Percentiles rank a stretch among this genome's conserved stretches.
Conservation (phyloP, 176 grass and related monocot species). For the Puya raimondii region DNA sequence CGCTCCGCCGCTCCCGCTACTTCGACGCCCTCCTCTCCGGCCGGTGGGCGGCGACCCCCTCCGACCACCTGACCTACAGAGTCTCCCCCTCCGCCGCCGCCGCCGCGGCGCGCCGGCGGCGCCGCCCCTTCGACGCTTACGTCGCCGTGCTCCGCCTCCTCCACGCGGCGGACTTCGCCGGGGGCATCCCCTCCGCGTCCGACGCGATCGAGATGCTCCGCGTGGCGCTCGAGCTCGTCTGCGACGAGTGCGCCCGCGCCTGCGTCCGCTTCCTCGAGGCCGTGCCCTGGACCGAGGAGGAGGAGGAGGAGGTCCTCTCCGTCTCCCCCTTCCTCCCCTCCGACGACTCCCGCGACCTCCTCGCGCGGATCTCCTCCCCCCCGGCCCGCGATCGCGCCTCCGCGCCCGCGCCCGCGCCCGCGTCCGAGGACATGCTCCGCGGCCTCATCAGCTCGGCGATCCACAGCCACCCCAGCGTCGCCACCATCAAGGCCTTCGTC, state of each 20-base stretch:
- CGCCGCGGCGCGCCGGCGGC: not conserved
- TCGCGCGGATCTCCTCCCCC: conserved; percentile 26
- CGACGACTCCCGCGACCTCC: conserved; percentile 40
- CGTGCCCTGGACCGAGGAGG: conserved; percentile 56
- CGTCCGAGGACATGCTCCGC: conserved; percentile 54
- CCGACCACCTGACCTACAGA: conserved; percentile 15
- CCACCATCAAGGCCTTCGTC: conserved; percentile 74
- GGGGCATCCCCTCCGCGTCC: conserved; percentile 24
- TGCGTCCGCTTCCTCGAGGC: conserved; percentile 61
- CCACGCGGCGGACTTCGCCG: conserved; percentile 53
- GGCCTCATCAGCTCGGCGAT: conserved; percentile 64
- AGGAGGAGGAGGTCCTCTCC: conserved; percentile 37
- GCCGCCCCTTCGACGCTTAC: conserved; percentile 41
- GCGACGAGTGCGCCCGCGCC: conserved; percentile 43
- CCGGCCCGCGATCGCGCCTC: not conserved
- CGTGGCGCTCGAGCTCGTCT: conserved; percentile 52
- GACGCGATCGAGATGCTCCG: conserved; percentile 53
- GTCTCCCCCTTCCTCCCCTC: conserved; percentile 44
- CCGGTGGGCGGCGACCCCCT: conserved; percentile 15
- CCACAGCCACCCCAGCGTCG: conserved; percentile 40
- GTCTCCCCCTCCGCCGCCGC: conserved; percentile 4
- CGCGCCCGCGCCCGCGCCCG: not conserved
- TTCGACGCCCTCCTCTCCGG: conserved; percentile 46
- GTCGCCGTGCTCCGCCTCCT: conserved; percentile 49
- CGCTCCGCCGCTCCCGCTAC: conserved; percentile 52